Evolutionary conservation across 208 protist genomes (phyloP).

Genomic region (Pavlovales sp.): DNA sequence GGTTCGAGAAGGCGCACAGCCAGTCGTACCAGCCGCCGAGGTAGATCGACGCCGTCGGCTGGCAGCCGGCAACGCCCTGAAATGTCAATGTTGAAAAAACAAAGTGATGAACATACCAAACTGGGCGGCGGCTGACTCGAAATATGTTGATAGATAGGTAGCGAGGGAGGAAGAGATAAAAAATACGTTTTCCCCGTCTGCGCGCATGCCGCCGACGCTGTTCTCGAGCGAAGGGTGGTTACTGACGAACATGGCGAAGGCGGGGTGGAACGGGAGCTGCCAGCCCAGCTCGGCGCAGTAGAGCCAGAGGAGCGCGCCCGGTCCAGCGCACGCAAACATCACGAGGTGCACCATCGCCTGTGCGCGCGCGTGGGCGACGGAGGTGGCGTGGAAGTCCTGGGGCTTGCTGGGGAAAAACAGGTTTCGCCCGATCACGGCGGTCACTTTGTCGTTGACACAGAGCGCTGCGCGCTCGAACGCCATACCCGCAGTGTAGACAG

Average conservation of each 20-base stretch:
- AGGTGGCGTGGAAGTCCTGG: not conserved
- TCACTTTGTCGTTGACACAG: not conserved
- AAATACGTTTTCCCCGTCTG: too few species aligned
- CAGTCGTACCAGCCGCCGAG: too few species aligned
- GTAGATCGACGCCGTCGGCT: slow-evolving; percentile 29
- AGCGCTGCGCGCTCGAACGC: slow-evolving; percentile 24
- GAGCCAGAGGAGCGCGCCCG: not conserved
- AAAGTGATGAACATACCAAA: too few species aligned
- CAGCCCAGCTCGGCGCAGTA: slow-evolving; percentile 11
- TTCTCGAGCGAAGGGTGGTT: slow-evolving; percentile 5
- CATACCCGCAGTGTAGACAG: not conserved
- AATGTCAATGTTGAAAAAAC: too few species aligned
- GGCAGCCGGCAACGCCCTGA: not conserved
- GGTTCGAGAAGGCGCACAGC: too few species aligned
- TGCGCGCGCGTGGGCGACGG: not conserved
- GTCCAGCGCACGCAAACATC: not conserved
- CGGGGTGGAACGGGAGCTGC: slow-evolving; percentile 18
- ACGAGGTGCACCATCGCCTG: not conserved
- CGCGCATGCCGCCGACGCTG: too few species aligned
- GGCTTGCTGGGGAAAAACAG: slow-evolving; percentile 34
- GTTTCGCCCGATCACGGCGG: slow-evolving; percentile 2
- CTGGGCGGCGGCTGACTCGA: too few species aligned
- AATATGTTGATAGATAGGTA: too few species aligned
- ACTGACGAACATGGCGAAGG: slow-evolving; percentile 15
- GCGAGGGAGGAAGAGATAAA: too few species aligned